phyloP scores from a whole-genome alignment of 176 grass and related monocot species.

The Themeda triandra region DNA sequence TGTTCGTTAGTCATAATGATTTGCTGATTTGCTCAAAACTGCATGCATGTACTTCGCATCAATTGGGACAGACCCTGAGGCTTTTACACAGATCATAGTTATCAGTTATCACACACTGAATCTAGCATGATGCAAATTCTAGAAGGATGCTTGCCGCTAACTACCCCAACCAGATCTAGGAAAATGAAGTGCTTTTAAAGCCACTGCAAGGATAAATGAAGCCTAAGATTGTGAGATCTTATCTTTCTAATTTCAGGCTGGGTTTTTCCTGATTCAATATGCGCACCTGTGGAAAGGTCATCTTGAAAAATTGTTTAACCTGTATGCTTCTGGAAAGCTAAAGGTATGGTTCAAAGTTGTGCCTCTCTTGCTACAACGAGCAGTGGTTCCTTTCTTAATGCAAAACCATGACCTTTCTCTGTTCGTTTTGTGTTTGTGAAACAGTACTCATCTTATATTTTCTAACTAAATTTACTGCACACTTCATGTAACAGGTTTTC shows the following conservation, averaged over 20 bases:
- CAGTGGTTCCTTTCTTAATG: background rate
- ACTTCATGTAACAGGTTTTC: conserved; percentile 45
- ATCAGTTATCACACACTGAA: background rate
- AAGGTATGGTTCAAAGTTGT: conserved; percentile 46
- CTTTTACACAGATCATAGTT: background rate
- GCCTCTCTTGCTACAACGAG: background rate
- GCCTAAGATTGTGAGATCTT: background rate
- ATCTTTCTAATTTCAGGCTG: conserved; percentile 44
- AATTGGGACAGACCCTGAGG: background rate
- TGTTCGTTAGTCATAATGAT: background rate
- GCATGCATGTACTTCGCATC: background rate
- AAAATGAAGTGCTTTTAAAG: background rate
- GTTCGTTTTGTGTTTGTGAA: background rate
- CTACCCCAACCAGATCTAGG: background rate
- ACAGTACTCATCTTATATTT: background rate
- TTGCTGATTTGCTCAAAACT: background rate
- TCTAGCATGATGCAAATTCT: background rate
- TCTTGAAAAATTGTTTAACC: conserved; percentile 62
- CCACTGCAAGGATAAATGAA: background rate
- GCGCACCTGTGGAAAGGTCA: conserved; percentile 68
- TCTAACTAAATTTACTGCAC: background rate
- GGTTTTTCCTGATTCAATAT: conserved; percentile 70
- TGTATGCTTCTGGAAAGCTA: conserved; percentile 64
- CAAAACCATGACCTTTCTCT: background rate
- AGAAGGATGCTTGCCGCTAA: background rate